Percentiles rank a stretch among this genome's conserved stretches.
Conservation (phyloP, 371 early-diverging fungal genomes). For the Mucor saturninus region DNA sequence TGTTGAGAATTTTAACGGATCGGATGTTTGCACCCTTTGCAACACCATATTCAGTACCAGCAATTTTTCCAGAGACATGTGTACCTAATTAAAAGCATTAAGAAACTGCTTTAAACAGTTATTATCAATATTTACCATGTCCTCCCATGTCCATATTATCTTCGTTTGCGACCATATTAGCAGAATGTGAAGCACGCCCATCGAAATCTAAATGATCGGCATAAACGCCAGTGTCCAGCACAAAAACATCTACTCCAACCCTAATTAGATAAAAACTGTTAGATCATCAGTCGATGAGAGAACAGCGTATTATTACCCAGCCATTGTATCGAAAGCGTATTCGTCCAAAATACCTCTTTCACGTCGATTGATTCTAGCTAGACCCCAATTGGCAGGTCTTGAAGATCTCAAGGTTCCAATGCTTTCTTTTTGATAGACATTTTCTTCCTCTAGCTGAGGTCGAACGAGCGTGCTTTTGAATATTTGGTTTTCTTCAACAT, state of each 20-base stretch:
- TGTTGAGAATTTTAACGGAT: slow-evolving; percentile 71
- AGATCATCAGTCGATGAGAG: slow-evolving; percentile 57
- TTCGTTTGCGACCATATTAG: slow-evolving; percentile 52
- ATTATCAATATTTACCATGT: slow-evolving; percentile 61
- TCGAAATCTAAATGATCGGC: slow-evolving; percentile 75
- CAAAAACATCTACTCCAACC: slow-evolving; percentile 65
- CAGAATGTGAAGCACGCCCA: slow-evolving; percentile 71
- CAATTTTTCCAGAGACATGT: slow-evolving; percentile 80
- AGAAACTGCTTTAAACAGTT: neutral
- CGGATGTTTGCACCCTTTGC: slow-evolving; percentile 75
- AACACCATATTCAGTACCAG: slow-evolving; percentile 72
- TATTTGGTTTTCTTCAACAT: slow-evolving; percentile 56
- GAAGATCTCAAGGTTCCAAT: neutral
- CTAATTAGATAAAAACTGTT: neutral
- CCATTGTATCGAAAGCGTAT: slow-evolving; percentile 51
- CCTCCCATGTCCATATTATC: slow-evolving; percentile 70
- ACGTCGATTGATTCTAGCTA: slow-evolving; percentile 60
- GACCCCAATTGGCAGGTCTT: slow-evolving; percentile 59
- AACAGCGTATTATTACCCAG: slow-evolving; percentile 51
- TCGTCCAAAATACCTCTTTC: slow-evolving; percentile 30
- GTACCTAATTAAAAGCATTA: slow-evolving; percentile 51
- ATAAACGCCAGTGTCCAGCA: slow-evolving; percentile 80
- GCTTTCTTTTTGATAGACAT: neutral
- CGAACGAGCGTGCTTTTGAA: slow-evolving; percentile 28
- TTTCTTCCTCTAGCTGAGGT: neutral